Percentiles rank a stretch among this genome's conserved stretches.
Evolutionary conservation across 1,139 yeast genomes (phyloP).

Genomic region (Yamadazyma atmosphaerica): DNA sequence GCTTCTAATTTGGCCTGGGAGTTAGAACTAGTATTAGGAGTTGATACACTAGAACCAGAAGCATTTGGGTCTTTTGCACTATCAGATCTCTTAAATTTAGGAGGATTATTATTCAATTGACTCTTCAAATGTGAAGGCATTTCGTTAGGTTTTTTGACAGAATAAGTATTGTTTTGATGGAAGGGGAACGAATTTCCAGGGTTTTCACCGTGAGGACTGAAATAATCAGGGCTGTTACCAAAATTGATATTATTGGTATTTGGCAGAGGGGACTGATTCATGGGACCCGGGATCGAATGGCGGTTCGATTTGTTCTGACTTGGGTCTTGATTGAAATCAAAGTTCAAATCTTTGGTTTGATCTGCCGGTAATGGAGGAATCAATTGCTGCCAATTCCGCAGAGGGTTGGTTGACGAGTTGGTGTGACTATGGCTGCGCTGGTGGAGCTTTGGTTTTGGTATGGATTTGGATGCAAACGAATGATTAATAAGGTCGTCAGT

Average conservation of each 20-base stretch:
- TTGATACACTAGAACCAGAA: slow-evolving; percentile 34
- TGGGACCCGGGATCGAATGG: slow-evolving; percentile 18
- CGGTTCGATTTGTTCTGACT: slow-evolving; percentile 11
- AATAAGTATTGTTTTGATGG: slow-evolving; percentile 12
- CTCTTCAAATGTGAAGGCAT: slow-evolving; percentile 5
- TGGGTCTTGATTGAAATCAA: slow-evolving; percentile 11
- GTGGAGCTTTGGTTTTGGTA: slow-evolving; percentile 7
- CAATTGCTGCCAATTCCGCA: slow-evolving; percentile 19
- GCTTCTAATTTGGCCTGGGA: slow-evolving; percentile 7
- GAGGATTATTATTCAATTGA: slow-evolving; percentile 7
- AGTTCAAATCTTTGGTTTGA: slow-evolving; percentile 11
- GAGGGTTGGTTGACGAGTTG: slow-evolving; percentile 1
- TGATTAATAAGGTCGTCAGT: background rate
- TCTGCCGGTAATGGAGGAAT: slow-evolving; percentile 22
- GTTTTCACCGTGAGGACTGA: background rate
- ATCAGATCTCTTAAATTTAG: slow-evolving; percentile 10
- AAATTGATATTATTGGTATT: background rate
- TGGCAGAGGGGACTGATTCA: too few species aligned
- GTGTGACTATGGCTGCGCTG: slow-evolving; percentile 16
- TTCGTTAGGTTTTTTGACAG: slow-evolving; percentile 8
- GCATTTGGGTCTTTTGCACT: slow-evolving; percentile 6
- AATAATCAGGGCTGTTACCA: background rate
- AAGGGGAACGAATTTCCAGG: slow-evolving; percentile 9
- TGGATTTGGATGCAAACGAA: background rate
- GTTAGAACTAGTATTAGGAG: background rate